Percentiles rank a stretch among this genome's conserved stretches.
These are phyloP conservation scores for Verticillium dahliae DNA, from an alignment of 2,329 filamentous ascomycete species.

Conservation along the genomic window DNA sequence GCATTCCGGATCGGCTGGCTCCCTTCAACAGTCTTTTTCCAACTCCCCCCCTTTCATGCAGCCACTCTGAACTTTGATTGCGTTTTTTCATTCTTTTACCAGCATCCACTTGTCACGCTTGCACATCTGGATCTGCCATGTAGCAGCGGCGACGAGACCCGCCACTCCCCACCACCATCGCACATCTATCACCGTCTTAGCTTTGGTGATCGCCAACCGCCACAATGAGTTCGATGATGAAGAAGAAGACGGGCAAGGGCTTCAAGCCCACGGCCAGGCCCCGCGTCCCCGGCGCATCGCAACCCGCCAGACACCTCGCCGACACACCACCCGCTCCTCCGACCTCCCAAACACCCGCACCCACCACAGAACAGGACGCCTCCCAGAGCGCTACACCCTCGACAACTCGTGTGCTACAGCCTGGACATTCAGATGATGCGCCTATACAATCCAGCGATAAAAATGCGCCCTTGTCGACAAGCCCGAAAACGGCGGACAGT, in stretches of 20 bases:
- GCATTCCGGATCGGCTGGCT: neutral
- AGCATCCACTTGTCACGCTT: neutral
- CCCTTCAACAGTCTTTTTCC: neutral
- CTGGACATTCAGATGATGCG: neutral
- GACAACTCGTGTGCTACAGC: neutral
- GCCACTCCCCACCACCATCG: conserved; percentile 1
- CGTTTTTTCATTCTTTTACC: neutral
- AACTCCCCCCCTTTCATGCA: neutral
- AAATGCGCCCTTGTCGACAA: neutral
- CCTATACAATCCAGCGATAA: no score
- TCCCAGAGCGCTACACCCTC: neutral
- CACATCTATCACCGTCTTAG: neutral
- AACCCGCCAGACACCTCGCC: conserved; percentile 20
- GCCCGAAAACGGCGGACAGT: neutral
- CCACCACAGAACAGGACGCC: neutral
- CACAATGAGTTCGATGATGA: conserved; percentile 59
- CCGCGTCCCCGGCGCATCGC: conserved; percentile 30
- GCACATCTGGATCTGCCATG: neutral
- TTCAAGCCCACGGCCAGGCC: conserved; percentile 68
- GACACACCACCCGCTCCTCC: neutral
- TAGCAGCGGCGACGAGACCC: neutral
- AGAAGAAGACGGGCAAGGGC: conserved; percentile 54
- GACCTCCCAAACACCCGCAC: neutral
- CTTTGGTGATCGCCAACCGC: neutral
- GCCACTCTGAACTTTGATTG: neutral